These are phyloP conservation scores for Erucastrum elatum DNA, from an alignment of 345 rosid species.

Conservation along the genomic window DNA sequence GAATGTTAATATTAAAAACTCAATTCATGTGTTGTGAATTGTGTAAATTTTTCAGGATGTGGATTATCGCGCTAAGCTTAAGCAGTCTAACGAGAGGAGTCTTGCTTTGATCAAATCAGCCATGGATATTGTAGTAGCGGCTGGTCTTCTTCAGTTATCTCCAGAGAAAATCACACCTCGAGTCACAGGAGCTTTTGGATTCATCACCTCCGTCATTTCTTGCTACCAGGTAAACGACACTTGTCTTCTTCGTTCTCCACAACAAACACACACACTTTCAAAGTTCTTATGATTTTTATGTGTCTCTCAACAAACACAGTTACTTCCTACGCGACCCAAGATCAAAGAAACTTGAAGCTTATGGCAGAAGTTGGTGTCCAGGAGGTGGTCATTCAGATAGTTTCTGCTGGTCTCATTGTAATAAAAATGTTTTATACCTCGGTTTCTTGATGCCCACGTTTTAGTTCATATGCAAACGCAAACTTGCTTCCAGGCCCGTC, in stretches of 20 bases:
- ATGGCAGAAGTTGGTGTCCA: background rate
- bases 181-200: conserved; percentile 87
- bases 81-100: conserved; percentile 79
- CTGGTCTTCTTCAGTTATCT: conserved; percentile 81
- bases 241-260: background rate
- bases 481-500: background rate
- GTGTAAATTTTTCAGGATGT: conserved; percentile 55
- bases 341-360: conserved; percentile 27
- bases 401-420: background rate
- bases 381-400: conserved; percentile 9
- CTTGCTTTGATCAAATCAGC: conserved; percentile 79
- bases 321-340: conserved; percentile 38
- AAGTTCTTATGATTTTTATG: background rate
- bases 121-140: conserved; percentile 89
- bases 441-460: conserved; percentile 6
- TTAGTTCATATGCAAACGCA: background rate
- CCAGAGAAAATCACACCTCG: conserved; percentile 93
- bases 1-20: background rate
- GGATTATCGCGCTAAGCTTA: conserved; percentile 68
- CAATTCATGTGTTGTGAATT: background rate
- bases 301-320: conserved; percentile 18
- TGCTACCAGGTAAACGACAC: conserved; percentile 63
- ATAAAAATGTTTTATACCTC: conserved; percentile 10
- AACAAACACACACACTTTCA: background rate
- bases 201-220: conserved; percentile 74